Conservation (phyloP, 495 filamentous ascomycete genomes). For the Hypoxylon fuscum region DNA sequence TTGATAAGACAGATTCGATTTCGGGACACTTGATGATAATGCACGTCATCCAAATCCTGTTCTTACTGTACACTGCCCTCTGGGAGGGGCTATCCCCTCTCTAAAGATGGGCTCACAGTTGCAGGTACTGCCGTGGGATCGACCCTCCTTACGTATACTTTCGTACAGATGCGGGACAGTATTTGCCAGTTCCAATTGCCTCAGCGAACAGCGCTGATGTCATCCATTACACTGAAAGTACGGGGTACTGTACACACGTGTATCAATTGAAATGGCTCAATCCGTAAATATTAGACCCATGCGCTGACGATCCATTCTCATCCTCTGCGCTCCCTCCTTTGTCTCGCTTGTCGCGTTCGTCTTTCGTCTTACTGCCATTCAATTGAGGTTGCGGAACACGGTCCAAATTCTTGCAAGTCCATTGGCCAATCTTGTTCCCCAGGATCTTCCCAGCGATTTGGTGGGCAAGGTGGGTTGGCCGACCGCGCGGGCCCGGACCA, state of each 20-base stretch:
- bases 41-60: slow-evolving; percentile 32
- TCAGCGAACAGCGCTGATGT: slow-evolving; percentile 21
- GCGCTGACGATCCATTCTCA: slow-evolving; percentile 31
- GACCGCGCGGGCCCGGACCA: too few species aligned
- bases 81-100: background rate
- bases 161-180: background rate
- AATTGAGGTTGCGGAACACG: slow-evolving; percentile 25
- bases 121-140: background rate
- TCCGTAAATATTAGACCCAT: slow-evolving; percentile 16
- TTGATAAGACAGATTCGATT: slow-evolving; percentile 1
- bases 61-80: slow-evolving; percentile 4
- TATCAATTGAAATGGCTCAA: slow-evolving; percentile 15
- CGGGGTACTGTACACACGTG: slow-evolving; percentile 8
- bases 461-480: background rate
- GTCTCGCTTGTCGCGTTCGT: slow-evolving; percentile 3
- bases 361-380: slow-evolving; percentile 22
- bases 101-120: background rate
- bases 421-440: slow-evolving; percentile 23
- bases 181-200: slow-evolving; percentile 6
- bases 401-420: slow-evolving; percentile 3
- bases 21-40: slow-evolving; percentile 16
- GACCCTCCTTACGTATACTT: slow-evolving; percentile 1
- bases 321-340: slow-evolving; percentile 10
- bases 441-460: background rate
- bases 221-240: slow-evolving; percentile 10